A percentile compares a stretch with the other conserved stretches of the same genome.
Conservation (phyloP, 495 filamentous ascomycete genomes). For the Penicillium taxi region DNA sequence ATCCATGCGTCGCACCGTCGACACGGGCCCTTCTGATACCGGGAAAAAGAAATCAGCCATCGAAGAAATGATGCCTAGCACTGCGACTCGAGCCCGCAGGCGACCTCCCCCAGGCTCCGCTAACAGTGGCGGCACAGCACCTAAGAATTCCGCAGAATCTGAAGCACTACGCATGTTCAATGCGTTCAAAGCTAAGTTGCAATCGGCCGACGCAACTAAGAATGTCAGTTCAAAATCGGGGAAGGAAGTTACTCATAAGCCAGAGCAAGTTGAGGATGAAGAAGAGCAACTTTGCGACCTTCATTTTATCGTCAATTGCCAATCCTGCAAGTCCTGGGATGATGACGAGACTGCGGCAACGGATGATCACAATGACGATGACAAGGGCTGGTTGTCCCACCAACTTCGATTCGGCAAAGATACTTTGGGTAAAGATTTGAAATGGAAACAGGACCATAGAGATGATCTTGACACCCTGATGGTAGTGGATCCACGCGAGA, state of each 20-base stretch:
- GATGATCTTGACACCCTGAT: slow-evolving; percentile 83
- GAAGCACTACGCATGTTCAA: slow-evolving; percentile 59
- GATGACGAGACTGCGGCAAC: slow-evolving; percentile 17
- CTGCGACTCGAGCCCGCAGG: slow-evolving; percentile 71
- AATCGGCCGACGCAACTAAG: slow-evolving; percentile 43
- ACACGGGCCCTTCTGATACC: slow-evolving; percentile 46
- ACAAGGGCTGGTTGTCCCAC: slow-evolving; percentile 61
- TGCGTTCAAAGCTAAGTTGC: slow-evolving; percentile 71
- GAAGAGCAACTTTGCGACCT: slow-evolving; percentile 74
- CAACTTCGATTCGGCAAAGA: slow-evolving; percentile 80
- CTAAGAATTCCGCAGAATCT: slow-evolving; percentile 46
- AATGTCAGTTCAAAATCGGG: slow-evolving; percentile 17
- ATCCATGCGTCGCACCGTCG: slow-evolving; percentile 77
- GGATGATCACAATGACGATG: slow-evolving; percentile 49
- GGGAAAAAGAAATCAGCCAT: slow-evolving; percentile 57
- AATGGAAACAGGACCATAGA: slow-evolving; percentile 80
- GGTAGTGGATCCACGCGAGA: slow-evolving; percentile 90
- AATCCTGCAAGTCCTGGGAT: slow-evolving; percentile 76
- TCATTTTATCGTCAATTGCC: slow-evolving; percentile 88
- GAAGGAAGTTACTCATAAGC: slow-evolving; percentile 16
- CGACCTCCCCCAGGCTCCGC: slow-evolving; percentile 50
- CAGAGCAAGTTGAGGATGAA: slow-evolving; percentile 39
- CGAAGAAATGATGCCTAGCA: slow-evolving; percentile 78
- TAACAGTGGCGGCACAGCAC: slow-evolving; percentile 22
- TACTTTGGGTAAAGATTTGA: slow-evolving; percentile 81